Percentiles rank a stretch among this genome's conserved stretches.
phyloP scores from a whole-genome alignment of 2,329 filamentous ascomycete genomes.

The Penicillium nordicum region DNA sequence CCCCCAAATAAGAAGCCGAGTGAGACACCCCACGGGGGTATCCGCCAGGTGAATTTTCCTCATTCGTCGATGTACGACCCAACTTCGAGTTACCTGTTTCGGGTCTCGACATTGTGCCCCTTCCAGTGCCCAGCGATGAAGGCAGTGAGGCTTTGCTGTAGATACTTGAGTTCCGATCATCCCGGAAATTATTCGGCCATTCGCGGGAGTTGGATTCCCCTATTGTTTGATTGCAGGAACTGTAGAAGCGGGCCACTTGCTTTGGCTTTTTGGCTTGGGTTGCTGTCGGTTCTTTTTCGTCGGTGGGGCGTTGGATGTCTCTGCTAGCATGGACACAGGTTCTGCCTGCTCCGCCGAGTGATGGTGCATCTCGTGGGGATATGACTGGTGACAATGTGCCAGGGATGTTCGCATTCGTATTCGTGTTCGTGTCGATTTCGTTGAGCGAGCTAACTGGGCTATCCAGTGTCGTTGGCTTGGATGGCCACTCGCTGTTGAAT shows the following conservation, averaged over 20 bases:
- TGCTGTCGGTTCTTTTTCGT: neutral
- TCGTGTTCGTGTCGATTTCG: neutral
- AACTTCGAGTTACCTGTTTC: neutral
- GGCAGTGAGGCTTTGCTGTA: slow-evolving; percentile 5
- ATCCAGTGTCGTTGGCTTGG: neutral
- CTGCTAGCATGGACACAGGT: slow-evolving; percentile 15
- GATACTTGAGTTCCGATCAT: slow-evolving; percentile 6
- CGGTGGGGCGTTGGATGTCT: slow-evolving; percentile 1
- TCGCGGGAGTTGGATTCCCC: neutral
- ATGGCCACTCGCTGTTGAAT: slow-evolving; percentile 3
- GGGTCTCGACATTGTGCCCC: neutral
- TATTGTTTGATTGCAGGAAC: slow-evolving; percentile 5
- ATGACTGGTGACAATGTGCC: neutral
- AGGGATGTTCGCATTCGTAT: neutral
- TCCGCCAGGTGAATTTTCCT: neutral
- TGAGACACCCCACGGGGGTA: neutral
- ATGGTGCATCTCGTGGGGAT: neutral
- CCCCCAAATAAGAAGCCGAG: neutral
- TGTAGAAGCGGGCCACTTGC: slow-evolving; percentile 19
- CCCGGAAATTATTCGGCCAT: slow-evolving; percentile 4
- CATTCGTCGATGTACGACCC: neutral
- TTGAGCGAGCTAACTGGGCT: slow-evolving; percentile 1
- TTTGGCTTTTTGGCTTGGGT: neutral
- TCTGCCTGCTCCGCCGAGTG: slow-evolving; percentile 10
- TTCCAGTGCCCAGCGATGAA: neutral